Evolutionary conservation across 2,329 filamentous ascomycete genomes (phyloP).

Genomic region (Diplodia corticola): DNA sequence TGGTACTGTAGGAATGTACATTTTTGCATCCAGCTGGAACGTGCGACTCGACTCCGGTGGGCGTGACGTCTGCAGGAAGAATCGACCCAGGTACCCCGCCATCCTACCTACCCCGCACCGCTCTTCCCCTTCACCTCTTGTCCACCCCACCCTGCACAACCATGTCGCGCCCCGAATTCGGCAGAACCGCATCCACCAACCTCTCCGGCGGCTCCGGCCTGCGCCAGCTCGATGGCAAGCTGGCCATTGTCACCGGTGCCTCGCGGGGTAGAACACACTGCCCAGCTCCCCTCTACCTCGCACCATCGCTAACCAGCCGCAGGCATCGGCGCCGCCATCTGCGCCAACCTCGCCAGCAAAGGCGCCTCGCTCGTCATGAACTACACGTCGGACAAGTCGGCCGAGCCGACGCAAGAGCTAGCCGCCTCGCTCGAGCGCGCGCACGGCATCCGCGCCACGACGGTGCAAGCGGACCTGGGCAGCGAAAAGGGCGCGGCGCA

Average conservation of each 20-base stretch:
- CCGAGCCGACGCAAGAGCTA: constrained; percentile 53
- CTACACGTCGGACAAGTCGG: constrained; percentile 67
- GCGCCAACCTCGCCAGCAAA: constrained; percentile 71
- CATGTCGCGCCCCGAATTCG: constrained; percentile 42
- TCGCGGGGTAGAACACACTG: constrained; percentile 61
- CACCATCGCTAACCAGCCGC: constrained; percentile 17
- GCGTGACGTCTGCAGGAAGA: not conserved
- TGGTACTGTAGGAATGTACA: too few relatives aligned
- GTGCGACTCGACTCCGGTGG: not conserved
- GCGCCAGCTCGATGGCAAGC: constrained; percentile 63
- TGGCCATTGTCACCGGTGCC: constrained; percentile 77
- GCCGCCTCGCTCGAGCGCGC: constrained; percentile 56
- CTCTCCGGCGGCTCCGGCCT: constrained; percentile 33
- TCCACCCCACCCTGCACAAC: not conserved
- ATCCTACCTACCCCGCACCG: not conserved
- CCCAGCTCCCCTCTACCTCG: not conserved
- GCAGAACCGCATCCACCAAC: constrained; percentile 44
- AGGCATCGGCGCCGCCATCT: constrained; percentile 73
- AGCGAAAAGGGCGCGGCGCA: constrained; percentile 60
- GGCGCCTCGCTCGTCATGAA: constrained; percentile 69
- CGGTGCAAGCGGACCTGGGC: constrained; percentile 72
- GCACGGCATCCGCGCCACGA: constrained; percentile 61
- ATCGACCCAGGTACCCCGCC: not conserved
- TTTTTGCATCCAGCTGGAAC: too few relatives aligned
- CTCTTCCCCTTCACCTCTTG: not conserved